Evolutionary conservation across 352 stramenopile species (phyloP), one percentile per base, ranked within the genome.

Genomic region (Phytophthora cryptogea): DNA sequence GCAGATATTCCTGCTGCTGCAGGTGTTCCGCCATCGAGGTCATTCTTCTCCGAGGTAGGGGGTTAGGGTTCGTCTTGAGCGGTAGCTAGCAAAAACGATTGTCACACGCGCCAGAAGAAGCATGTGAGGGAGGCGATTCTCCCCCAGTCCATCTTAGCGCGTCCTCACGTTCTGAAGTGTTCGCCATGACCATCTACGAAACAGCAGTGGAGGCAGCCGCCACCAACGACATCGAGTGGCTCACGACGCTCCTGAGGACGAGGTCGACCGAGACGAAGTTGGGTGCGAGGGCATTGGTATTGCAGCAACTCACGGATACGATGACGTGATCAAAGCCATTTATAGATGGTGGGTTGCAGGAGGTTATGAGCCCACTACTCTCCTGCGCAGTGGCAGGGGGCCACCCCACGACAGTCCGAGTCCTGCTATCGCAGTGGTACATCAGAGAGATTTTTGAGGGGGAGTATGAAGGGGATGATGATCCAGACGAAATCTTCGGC

Each of bases 131-230:
- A 33, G n/a, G 46, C 46, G 9, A 20, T 7, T 3, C 32, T 43
- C 1, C 46, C 32, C 5, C 16, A 13, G 5, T 43, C 17, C 11
- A 33, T 54, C 16, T n/a, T 11, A 27, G 31, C 46, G 7, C 13
- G 35, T 2, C 46, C 46, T n/a, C 46, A 44, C 32, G 23, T 55
- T 17, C 43, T 36, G 48, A 46, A 17, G 6, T 35, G 17, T 43
- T 54, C 14, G 31, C 33, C 16, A 54, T 54, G 46, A 23, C 46
- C 9, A 8, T 33, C 17, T 37, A 58, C 40, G 50, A 30, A 6
- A 28, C 50, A 26, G 50, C 50, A 8, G 16, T 33, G 30, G 10
- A 58, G n/a, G 50, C 50, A n/a, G 50, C 36, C 27, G 27, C 37
- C 26, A 37, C 13, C 27, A 39, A 48, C 39, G 27, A 49, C 4